Evolutionary conservation across 1,139 yeast species (phyloP), one percentile per base, ranked within the genome.

Genomic region (Nadsonia starkeyi-henricii): DNA sequence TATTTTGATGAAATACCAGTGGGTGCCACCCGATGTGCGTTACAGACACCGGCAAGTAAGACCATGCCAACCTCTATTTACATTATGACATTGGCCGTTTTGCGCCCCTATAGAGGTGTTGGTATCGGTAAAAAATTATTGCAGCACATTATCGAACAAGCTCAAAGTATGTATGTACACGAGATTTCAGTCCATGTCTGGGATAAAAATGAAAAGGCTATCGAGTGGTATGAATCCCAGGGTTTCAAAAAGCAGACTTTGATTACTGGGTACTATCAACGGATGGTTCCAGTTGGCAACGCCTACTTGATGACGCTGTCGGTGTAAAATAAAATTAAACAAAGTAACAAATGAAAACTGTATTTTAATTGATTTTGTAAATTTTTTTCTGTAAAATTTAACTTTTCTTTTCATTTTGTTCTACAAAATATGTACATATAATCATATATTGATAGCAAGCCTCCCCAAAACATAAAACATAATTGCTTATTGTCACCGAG

Each of bases 1-100:
- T 80, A 64, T 62, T 77, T 71, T 59, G 72, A 79, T 17, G 86
- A 79, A 54, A 67, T 78, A 15, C 85, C 93, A 13, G 86, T 85
- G 3, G 95, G 89, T 2, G 81, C 79, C 1, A 67, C 84, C 36
- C 77, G 59, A 52, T 66, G 57, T 52, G 57, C 61, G 15, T 56
- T 68, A 2, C 62, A 74, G 53, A 67, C 70, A 21, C 68, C 74
- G 9, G 73, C 75, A 21, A 70, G 72, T 54, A 58, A 63, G 17
- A 60, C 63, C 5, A 57, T 63, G 2, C 75, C 76, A 1, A 60
- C 65, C 13, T 75, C 78, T 4, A 72, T 84, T 1, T 77, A 81
- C 56, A 71, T 85, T 41, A 84, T 82, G 60, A 71, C 80, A 2
- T 62, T 85, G 45, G 85, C 79, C 0, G 89, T 85, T 7, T 66